Evolutionary conservation across 257 asterid genomes (phyloP).

Genomic region (Rhazya stricta): DNA sequence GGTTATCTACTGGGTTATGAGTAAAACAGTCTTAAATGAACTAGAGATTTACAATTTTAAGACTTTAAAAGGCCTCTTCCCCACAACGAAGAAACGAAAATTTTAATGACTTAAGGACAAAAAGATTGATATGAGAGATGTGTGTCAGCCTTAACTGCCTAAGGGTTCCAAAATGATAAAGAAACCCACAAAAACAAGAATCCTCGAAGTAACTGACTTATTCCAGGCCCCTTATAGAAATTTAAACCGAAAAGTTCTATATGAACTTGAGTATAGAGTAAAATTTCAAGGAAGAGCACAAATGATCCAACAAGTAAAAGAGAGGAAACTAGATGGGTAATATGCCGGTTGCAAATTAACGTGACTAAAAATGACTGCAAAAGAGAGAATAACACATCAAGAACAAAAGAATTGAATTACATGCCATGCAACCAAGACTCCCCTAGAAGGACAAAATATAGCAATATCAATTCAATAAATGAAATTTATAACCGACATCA

Average conservation of each 20-base stretch:
- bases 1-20: not conserved
- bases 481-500: not conserved
- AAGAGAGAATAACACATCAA: not conserved
- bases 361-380: not conserved
- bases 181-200: not conserved
- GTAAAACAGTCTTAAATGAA: not conserved
- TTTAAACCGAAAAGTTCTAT: not conserved
- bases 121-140: not conserved
- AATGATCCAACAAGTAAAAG: too few species aligned
- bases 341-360: not conserved
- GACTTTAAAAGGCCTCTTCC: not conserved
- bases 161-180: not conserved
- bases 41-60: not conserved
- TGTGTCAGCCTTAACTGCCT: not conserved
- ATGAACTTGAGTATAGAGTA: not conserved
- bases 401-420: not conserved
- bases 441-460: not conserved
- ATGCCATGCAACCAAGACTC: not conserved
- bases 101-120: not conserved
- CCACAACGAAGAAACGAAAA: not conserved
- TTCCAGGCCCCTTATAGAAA: not conserved
- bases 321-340: not conserved
- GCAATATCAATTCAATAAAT: not conserved
- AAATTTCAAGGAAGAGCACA: not conserved
- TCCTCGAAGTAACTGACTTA: not conserved